These are phyloP conservation scores for Hyphopichia wangnamkhiaoensis DNA, from an alignment of 1,139 yeast genomes.

Conservation along the genomic window DNA sequence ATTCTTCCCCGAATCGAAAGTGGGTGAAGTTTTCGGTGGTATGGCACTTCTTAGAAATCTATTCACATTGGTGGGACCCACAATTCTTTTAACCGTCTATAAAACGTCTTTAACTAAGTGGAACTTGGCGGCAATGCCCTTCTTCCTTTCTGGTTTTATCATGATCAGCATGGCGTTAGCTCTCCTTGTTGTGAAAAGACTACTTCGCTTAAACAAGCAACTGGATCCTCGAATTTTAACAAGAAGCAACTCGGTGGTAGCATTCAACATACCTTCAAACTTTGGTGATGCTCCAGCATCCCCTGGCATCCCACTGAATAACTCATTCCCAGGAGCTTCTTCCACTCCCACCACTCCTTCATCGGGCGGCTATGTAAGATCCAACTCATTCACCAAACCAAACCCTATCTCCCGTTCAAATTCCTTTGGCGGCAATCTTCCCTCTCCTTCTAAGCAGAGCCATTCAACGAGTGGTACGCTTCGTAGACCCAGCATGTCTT, in stretches of 20 bases:
- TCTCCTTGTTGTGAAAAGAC: slow-evolving; percentile 14
- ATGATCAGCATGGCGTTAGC: slow-evolving; percentile 9
- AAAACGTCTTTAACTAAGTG: slow-evolving; percentile 13
- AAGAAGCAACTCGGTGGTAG: slow-evolving; percentile 18
- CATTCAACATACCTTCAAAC: slow-evolving; percentile 10
- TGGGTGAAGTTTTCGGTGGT: slow-evolving; percentile 45
- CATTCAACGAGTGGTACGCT: no score
- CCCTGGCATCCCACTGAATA: not conserved
- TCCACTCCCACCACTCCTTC: no score
- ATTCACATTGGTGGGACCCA: slow-evolving; percentile 20
- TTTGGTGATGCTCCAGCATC: slow-evolving; percentile 16
- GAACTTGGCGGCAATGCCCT: slow-evolving; percentile 19
- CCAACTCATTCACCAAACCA: no score
- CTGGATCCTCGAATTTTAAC: slow-evolving; percentile 14
- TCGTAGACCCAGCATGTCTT: not conserved
- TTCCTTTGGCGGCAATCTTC: no score
- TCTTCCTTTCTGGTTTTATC: slow-evolving; percentile 11
- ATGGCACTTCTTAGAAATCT: slow-evolving; percentile 32
- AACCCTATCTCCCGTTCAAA: no score
- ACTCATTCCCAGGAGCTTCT: not conserved
- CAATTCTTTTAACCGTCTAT: slow-evolving; percentile 24
- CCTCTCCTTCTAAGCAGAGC: no score
- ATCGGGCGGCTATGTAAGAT: no score
- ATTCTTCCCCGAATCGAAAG: slow-evolving; percentile 39
- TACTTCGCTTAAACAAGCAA: slow-evolving; percentile 13